Conservation (phyloP, 2,329 filamentous ascomycete species). For the Neopestalotiopsis rosae region DNA sequence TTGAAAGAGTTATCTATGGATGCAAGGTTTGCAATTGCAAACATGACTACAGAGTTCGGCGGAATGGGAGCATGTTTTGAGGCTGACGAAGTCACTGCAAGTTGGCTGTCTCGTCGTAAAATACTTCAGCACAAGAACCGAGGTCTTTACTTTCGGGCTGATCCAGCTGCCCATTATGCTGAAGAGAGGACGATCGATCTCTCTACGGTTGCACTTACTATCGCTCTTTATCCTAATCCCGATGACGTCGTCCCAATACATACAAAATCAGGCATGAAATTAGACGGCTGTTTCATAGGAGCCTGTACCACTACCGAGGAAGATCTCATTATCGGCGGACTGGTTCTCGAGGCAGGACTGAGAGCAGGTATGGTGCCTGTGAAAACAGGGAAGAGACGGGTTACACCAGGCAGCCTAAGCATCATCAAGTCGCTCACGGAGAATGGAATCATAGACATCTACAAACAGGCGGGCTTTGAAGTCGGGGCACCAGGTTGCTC, state of each 20-base stretch:
- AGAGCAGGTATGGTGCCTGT: conserved; percentile 36
- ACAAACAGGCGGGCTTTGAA: conserved; percentile 46
- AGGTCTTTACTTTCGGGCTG: conserved; percentile 43
- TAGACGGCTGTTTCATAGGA: conserved; percentile 52
- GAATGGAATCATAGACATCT: conserved; percentile 41
- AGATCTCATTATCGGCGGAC: conserved; percentile 46
- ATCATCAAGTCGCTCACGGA: conserved; percentile 42
- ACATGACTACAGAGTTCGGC: conserved; percentile 53
- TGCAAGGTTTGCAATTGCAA: conserved; percentile 50
- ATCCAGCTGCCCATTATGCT: conserved; percentile 43
- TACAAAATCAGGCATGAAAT: conserved; percentile 33
- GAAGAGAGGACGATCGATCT: conserved; percentile 43
- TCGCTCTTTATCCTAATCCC: conserved; percentile 46
- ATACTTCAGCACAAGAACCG: conserved; percentile 36
- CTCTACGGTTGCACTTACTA: conserved; percentile 39
- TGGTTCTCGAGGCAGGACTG: conserved; percentile 45
- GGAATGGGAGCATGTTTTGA: conserved; percentile 48
- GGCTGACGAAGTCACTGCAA: conserved; percentile 41
- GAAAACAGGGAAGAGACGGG: conserved; percentile 40
- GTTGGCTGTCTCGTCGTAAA: conserved; percentile 39
- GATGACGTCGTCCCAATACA: conserved; percentile 48
- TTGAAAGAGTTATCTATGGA: conserved; percentile 43
- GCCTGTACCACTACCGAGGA: conserved; percentile 52
- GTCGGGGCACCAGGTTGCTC: conserved; percentile 48
- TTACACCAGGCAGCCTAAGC: conserved; percentile 45